These are phyloP conservation scores for Fusarium nanum DNA, from an alignment of 2,329 filamentous ascomycete species.

Conservation along the genomic window DNA sequence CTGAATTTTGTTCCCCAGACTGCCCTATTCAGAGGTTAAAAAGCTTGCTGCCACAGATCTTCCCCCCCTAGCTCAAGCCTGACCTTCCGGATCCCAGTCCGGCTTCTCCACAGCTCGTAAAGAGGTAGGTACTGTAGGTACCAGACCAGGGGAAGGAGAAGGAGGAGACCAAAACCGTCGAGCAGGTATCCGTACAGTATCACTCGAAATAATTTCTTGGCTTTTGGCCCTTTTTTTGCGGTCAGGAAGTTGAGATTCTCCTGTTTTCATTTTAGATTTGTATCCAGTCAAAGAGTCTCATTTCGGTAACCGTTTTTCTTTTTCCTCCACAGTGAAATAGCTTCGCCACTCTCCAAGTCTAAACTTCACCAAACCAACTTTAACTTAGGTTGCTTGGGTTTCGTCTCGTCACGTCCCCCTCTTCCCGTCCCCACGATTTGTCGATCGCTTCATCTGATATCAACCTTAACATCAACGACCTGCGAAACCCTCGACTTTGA, in stretches of 20 bases:
- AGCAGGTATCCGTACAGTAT: conserved; percentile 17
- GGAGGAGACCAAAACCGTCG: conserved; percentile 2
- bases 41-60: conserved; percentile 1
- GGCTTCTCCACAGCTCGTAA: conserved; percentile 18
- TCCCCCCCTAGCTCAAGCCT: conserved; percentile 10
- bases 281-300: conserved; percentile 5
- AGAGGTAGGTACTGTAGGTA: conserved; percentile 4
- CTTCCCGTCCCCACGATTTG: conserved; percentile 33
- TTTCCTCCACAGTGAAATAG: background rate
- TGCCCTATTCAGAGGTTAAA: conserved; percentile 8
- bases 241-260: conserved; percentile 23
- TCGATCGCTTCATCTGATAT: conserved; percentile 25
- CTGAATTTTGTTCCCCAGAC: background rate
- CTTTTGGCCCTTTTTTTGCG: conserved; percentile 26
- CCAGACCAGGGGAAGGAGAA: conserved; percentile 18
- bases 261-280: conserved; percentile 8
- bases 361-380: conserved; percentile 23
- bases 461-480: conserved; percentile 5
- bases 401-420: conserved; percentile 11
- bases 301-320: conserved; percentile 3
- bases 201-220: conserved; percentile 37
- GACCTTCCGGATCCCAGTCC: conserved; percentile 21
- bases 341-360: conserved; percentile 5
- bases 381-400: conserved; percentile 11
- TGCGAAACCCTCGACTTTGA: conserved; percentile 1